These are phyloP conservation scores for Tephrocybe sp. DNA, from an alignment of 768 basidiomycete species.

Conservation along the genomic window DNA sequence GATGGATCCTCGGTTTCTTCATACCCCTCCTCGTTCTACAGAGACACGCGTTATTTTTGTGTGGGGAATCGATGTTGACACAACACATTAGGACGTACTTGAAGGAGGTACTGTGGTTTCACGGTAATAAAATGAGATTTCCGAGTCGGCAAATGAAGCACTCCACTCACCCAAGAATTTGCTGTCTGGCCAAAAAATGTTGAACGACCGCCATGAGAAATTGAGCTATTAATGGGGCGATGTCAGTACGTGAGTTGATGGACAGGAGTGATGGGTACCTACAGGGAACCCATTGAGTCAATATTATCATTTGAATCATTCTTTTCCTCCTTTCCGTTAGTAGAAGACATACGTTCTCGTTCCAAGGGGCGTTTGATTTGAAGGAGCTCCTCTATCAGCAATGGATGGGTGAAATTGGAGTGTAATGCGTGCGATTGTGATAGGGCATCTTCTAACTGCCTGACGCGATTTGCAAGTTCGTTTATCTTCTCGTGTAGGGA, in stretches of 20 bases:
- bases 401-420: slow-evolving; percentile 50
- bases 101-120: slow-evolving; percentile 52
- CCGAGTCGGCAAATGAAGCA: slow-evolving; percentile 2
- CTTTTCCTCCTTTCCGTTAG: slow-evolving; percentile 36
- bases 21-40: slow-evolving; percentile 55
- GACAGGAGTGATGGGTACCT: slow-evolving; percentile 20
- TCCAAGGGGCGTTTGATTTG: slow-evolving; percentile 68
- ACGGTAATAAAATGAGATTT: slow-evolving; percentile 7
- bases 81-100: slow-evolving; percentile 36
- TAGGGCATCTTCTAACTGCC: slow-evolving; percentile 69
- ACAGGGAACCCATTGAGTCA: slow-evolving; percentile 66
- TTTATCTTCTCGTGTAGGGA: slow-evolving; percentile 67
- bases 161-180: slow-evolving; percentile 57
- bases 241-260: slow-evolving; percentile 15
- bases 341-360: slow-evolving; percentile 45
- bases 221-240: slow-evolving; percentile 38
- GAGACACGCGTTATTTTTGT: slow-evolving; percentile 5
- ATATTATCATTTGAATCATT: slow-evolving; percentile 52
- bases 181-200: slow-evolving; percentile 67
- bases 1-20: slow-evolving; percentile 47
- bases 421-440: slow-evolving; percentile 45
- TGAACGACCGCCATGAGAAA: slow-evolving; percentile 58
- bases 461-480: slow-evolving; percentile 55
- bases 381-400: slow-evolving; percentile 58
- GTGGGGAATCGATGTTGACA: not conserved